These are phyloP conservation scores for Cladophialophora psammophila DNA, from an alignment of 2,329 filamentous ascomycete species.

Conservation along the genomic window DNA sequence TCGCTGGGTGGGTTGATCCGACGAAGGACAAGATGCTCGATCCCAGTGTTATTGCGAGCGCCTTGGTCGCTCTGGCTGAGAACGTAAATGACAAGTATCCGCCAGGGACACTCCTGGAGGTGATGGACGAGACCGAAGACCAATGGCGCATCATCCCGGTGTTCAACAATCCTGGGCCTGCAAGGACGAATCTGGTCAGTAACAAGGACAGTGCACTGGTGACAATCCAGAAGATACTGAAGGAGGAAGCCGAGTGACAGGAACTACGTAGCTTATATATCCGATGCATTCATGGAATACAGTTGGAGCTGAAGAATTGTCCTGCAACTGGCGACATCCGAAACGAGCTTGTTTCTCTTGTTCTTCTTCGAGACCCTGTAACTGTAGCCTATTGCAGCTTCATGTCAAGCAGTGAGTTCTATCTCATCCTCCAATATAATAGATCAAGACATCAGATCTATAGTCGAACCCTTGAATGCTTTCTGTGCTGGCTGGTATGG, in stretches of 20 bases:
- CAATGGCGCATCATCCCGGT: not conserved
- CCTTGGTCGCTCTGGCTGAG: constrained; percentile 59
- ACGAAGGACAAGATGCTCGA: constrained; percentile 62
- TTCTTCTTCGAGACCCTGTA: no score
- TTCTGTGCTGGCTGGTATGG: no score
- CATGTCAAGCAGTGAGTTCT: no score
- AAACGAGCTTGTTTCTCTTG: no score
- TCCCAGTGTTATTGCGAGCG: constrained; percentile 64
- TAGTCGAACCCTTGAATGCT: no score
- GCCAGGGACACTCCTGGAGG: constrained; percentile 63
- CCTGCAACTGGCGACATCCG: no score
- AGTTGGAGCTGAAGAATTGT: no score
- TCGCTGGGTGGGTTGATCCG: constrained; percentile 59
- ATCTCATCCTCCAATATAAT: no score
- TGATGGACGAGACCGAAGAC: constrained; percentile 50
- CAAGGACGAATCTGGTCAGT: not conserved
- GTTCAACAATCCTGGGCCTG: not conserved
- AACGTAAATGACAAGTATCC: constrained; percentile 56
- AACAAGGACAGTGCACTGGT: not conserved
- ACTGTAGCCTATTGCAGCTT: no score
- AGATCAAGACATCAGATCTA: no score
- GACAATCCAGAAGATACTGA: not conserved
- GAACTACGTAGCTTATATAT: no score
- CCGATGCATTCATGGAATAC: no score
- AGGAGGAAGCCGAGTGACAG: not conserved